phyloP scores from a whole-genome alignment of 768 basidiomycete genomes.

The Leccinum disarticulatum region DNA sequence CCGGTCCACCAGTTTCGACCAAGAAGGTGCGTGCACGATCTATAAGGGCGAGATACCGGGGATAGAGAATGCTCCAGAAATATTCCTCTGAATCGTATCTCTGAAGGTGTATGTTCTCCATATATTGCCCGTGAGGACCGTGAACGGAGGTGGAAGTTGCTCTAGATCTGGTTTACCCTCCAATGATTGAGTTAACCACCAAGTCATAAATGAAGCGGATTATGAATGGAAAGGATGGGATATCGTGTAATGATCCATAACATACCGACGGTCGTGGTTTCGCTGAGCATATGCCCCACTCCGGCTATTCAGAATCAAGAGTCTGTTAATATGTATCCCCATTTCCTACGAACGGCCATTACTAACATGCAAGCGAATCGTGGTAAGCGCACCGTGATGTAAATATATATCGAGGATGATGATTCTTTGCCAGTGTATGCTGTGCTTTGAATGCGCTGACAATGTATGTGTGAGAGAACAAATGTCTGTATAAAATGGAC shows the following conservation, averaged over 20 bases:
- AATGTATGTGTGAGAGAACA: not conserved
- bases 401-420: slow-evolving; percentile 84
- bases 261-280: slow-evolving; percentile 62
- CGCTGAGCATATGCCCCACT: slow-evolving; percentile 22
- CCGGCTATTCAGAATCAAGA: slow-evolving; percentile 47
- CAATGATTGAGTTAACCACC: slow-evolving; percentile 36
- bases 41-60: slow-evolving; percentile 57
- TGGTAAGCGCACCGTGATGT: slow-evolving; percentile 24
- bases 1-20: slow-evolving; percentile 58
- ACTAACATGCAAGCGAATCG: not conserved
- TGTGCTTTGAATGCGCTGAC: slow-evolving; percentile 77
- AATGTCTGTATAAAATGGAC: too few relatives aligned
- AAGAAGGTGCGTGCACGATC: slow-evolving; percentile 71
- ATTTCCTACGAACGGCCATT: slow-evolving; percentile 57
- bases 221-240: slow-evolving; percentile 75
- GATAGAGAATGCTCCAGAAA: slow-evolving; percentile 53
- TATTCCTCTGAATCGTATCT: slow-evolving; percentile 14
- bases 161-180: slow-evolving; percentile 74
- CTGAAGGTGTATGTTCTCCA: slow-evolving; percentile 31
- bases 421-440: slow-evolving; percentile 57
- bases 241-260: slow-evolving; percentile 91
- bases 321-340: slow-evolving; percentile 78
- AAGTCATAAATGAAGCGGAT: not conserved
- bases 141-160: slow-evolving; percentile 62
- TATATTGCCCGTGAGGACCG: slow-evolving; percentile 18